Conservation (phyloP, 2,329 filamentous ascomycete genomes). For the Magnaporthiopsis incrustans region DNA sequence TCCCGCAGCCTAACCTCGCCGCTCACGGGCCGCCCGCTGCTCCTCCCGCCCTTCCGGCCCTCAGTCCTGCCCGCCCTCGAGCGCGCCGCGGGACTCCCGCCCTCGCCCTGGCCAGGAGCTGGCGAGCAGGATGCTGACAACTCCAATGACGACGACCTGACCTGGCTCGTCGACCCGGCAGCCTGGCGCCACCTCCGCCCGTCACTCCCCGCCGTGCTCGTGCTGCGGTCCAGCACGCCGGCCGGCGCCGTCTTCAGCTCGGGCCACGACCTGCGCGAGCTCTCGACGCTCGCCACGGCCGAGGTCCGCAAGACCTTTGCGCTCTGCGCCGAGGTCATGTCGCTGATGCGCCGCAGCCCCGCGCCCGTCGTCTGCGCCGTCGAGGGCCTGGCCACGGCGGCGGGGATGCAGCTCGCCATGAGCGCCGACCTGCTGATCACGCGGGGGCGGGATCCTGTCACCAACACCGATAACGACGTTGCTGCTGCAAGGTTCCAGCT, state of each 20-base stretch:
- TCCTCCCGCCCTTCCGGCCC: conserved; percentile 22
- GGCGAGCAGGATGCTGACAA: no score
- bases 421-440: conserved; percentile 17
- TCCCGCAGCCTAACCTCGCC: conserved; percentile 16
- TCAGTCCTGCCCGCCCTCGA: conserved; percentile 13
- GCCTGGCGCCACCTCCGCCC: conserved; percentile 17
- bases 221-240: conserved; percentile 19
- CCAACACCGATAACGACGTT: no score
- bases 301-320: conserved; percentile 17
- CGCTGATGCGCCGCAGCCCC: conserved; percentile 23
- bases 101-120: background rate
- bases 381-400: conserved; percentile 23
- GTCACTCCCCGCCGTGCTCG: conserved; percentile 21
- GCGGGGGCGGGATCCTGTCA: no score
- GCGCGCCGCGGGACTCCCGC: conserved; percentile 3
- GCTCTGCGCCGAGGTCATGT: conserved; percentile 24
- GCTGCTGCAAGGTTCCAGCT: no score
- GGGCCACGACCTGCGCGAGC: conserved; percentile 23
- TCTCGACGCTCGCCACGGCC: conserved; percentile 9
- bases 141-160: background rate
- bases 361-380: conserved; percentile 22
- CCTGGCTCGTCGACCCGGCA: conserved; percentile 21
- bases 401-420: conserved; percentile 25
- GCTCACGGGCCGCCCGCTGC: conserved; percentile 13
- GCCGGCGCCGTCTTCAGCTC: conserved; percentile 22